Evolutionary conservation across 2,329 filamentous ascomycete species (phyloP), one percentile per base, ranked within the genome.

Genomic region (Aspergillus udagawae): DNA sequence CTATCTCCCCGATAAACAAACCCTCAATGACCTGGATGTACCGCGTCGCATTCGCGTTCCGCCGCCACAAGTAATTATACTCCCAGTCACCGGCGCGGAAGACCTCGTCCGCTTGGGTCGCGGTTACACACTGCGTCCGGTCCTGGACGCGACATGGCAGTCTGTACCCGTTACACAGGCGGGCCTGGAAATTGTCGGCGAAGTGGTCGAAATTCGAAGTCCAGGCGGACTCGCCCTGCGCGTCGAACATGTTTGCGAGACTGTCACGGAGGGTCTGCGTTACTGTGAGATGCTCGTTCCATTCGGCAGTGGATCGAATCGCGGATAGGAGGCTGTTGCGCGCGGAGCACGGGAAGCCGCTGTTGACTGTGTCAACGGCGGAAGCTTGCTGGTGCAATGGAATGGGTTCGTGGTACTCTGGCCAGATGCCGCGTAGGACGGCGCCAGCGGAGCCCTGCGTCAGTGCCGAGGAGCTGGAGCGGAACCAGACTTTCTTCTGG

Each of bases 11-110:
- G 41, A 76, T 73, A 28, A 76, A 76, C 10, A 75, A 55, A 8
- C 73, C 73, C 53, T 75, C 69, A 1, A 73, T 68, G 1, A 70
- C 57, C 53, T 72, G 71, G 38, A 76, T 76, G 45, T 76, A 76
- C 49, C 65, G 64, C n/a, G 61, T 64, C 3, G 64, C 72, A 44
- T 75, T 65, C 0, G 66, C 62, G 44, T 71, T 75, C 3, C 60
- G 59, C 7, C 73, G 69, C 72, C 71, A 76, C 61, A 71, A 75
- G 60, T 75, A 76, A 49, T 76, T 75, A 70, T 72, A 76, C 53
- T 74, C 72, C 74, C 74, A 76, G 50, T 76, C 74, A 5, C 74
- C 74, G 1, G 72, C 73, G 29, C 74, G 72, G 60, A 76, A 76
- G 8, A 73, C 72, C 52, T 74, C 68, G 1, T 75, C 54, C 0